Base-by-base conservation (phyloP, 2,329 filamentous ascomycete species). In the Conoideocrella luteorostrata region DNA sequence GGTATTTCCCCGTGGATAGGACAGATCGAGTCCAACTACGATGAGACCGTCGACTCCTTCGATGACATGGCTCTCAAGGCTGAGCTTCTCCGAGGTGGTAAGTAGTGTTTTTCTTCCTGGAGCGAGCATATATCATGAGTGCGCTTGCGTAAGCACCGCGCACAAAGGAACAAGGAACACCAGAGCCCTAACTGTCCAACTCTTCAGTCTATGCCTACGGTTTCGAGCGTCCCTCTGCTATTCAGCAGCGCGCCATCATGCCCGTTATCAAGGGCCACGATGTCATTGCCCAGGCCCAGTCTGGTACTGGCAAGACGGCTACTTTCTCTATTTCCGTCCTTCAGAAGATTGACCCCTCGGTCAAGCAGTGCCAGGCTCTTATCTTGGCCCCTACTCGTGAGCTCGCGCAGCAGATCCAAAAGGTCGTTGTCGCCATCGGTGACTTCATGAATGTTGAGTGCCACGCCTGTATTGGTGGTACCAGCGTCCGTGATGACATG, bases 1-100 rank as follows among this genome's bases (percentile, higher is more conserved):
- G 59, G n/a, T 45, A 33, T 49, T 46, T 10, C 18, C 34, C 22
- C 11, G 48, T 36, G 47, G 67, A 62, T 69, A 95, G 91, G 85
- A 74, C 89, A 95, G 78, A 98, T 98, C 80, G 94, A 98, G 82
- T 95, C 90, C 68, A 98, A 98, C 88, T 98, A 97, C 78, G 93
- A 98, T 81, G 90, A 97, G 82, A 90, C 91, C 64, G 91, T 93
- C 72, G 94, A 98, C 75, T 95, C 89, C 51, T 98, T 98, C 75
- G 93, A 98, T 74, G 80, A 90, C 62, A 98, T 98, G 93, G 84
- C 83, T 75, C 82, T 98, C 65, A 95, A 94, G 82, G 67, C 88
- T 55, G 93, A 98, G 79, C 86, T 98, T 65, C 88, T 98, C 67
- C 89, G 93, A 75, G 93, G 93, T 76, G 93, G 72, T 76, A 59